Evolutionary conservation across 2,329 filamentous ascomycete genomes (phyloP).

Genomic region (Apiospora pterosperma): DNA sequence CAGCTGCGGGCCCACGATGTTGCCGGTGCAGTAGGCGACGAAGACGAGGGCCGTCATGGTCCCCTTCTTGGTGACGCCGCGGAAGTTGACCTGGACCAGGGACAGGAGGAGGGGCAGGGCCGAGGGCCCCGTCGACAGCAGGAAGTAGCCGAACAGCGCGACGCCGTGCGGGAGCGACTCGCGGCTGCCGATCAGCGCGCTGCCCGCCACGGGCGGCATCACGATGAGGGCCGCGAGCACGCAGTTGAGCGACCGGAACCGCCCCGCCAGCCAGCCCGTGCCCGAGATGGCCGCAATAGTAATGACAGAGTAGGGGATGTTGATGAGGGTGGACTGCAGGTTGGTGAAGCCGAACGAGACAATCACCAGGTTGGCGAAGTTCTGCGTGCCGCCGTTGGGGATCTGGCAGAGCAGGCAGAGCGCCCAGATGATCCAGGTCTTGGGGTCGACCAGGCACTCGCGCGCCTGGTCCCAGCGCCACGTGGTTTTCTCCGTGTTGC

Average conservation of each 20-base stretch:
- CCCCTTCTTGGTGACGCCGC: slow-evolving; percentile 58
- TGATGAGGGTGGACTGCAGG: slow-evolving; percentile 53
- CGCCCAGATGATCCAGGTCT: slow-evolving; percentile 56
- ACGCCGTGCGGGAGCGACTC: slow-evolving; percentile 35
- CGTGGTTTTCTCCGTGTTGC: slow-evolving; percentile 42
- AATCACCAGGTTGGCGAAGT: slow-evolving; percentile 56
- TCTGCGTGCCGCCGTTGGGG: slow-evolving; percentile 59
- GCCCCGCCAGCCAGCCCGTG: slow-evolving; percentile 48
- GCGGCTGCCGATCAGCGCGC: slow-evolving; percentile 49
- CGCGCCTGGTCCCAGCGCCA: slow-evolving; percentile 49
- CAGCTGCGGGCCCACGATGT: slow-evolving; percentile 54
- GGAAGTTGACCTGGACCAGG: slow-evolving; percentile 52
- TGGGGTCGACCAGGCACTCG: slow-evolving; percentile 55
- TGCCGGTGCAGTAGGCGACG: slow-evolving; percentile 52
- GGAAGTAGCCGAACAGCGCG: slow-evolving; percentile 56
- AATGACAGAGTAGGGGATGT: slow-evolving; percentile 56
- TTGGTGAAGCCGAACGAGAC: slow-evolving; percentile 53
- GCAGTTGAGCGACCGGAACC: slow-evolving; percentile 48
- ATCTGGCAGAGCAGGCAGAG: slow-evolving; percentile 54
- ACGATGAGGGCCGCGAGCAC: slow-evolving; percentile 48
- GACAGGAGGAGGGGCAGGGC: slow-evolving; percentile 53
- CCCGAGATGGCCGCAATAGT: slow-evolving; percentile 44
- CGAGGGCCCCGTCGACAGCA: slow-evolving; percentile 50
- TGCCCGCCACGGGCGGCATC: slow-evolving; percentile 48
- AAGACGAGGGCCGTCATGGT: slow-evolving; percentile 55